Evolutionary conservation across 345 rosid species (phyloP).

Genomic region (Salix arbutifolia): DNA sequence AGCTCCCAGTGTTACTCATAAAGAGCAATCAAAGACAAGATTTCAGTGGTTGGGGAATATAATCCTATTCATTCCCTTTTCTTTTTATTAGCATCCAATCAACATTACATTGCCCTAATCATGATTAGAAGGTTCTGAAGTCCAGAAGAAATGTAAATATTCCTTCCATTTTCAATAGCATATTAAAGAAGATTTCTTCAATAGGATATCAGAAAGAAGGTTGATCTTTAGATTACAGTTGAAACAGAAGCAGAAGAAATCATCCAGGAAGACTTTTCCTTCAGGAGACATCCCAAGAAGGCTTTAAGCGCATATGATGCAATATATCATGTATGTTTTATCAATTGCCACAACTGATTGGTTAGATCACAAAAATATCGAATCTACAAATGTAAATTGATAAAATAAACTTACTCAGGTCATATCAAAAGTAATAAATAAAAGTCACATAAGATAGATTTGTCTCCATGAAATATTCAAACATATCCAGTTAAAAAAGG

Average conservation of each 20-base stretch:
- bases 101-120: no score
- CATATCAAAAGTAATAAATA: no score
- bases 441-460: no score
- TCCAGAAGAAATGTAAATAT: background rate
- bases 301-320: no score
- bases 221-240: background rate
- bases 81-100: background rate
- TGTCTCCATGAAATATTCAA: no score
- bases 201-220: background rate
- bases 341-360: no score
- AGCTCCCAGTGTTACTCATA: constrained; percentile 1
- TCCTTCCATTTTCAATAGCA: background rate
- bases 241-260: background rate
- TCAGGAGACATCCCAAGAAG: background rate
- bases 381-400: no score
- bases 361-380: no score
- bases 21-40: background rate
- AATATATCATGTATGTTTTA: no score
- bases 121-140: background rate
- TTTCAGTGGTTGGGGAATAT: no score
- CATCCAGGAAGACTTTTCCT: background rate
- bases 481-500: no score
- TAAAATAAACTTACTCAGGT: no score
- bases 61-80: background rate
- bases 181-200: background rate